Base-by-base conservation (phyloP, 192 early-diverging fungal genomes). In the Helicostylum pulchrum region DNA sequence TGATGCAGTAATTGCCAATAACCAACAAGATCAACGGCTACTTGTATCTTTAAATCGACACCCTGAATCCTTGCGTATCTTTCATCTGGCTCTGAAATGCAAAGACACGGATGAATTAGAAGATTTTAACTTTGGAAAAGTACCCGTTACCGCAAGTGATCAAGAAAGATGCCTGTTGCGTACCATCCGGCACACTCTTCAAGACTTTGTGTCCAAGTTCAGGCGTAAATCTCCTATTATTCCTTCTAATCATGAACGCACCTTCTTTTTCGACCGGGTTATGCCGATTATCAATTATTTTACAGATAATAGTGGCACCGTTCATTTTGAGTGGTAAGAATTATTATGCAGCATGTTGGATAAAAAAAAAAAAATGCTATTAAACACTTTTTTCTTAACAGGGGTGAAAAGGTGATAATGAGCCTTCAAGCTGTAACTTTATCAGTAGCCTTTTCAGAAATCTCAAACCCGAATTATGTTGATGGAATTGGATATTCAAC, bases 401-500 rank as follows among this genome's bases (percentile, higher is more conserved):
- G 48, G 17, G 48, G 48, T 50, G 48, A 50, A 50, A 50, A 50
- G 17, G 23, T 50, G 17, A 50, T 50, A 50, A 50, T 50, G 48
- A 21, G 48, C 20, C 48, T n/a, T 50, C 48, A 50, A 52, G 50
- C 50, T 52, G 50, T 52, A 52, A 52, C 1, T 26, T 52, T 52
- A 52, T 52, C 50, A 52, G 21, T 52, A 21, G 21, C 50, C 17
- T 52, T 52, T 52, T 52, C 50, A 52, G 50, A 52, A 52, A 52
- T 26, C 50, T 52, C 50, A 52, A 52, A 52, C 50, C 50, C 50
- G 23, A 52, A 52, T 52, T 52, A 52, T 52, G 21, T 23, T 52
- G 50, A 52, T 52, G 50, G 50, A 52, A 52, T 52, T 52, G 50
- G 50, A 52, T 52, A 52, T 52, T 52, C 50, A 52, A 52, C 50